phyloP scores from a whole-genome alignment of 768 basidiomycete genomes.

The Leccinellum albellum region DNA sequence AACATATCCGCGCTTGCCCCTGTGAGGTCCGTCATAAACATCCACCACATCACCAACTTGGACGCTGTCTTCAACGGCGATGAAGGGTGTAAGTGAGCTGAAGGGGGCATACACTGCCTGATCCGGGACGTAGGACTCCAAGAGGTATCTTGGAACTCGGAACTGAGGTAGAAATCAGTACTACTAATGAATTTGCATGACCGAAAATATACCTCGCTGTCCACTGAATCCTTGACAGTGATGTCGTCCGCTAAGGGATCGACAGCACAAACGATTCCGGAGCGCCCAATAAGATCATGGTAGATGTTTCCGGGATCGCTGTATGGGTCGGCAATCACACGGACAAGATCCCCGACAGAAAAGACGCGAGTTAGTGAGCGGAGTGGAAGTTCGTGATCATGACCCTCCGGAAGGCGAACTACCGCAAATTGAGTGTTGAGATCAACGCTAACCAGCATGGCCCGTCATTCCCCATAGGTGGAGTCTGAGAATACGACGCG shows the following conservation, averaged over 20 bases:
- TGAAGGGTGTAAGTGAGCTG: background rate
- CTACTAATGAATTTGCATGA: background rate
- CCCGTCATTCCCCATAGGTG: background rate
- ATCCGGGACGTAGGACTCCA: background rate
- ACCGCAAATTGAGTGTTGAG: background rate
- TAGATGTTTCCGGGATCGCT: background rate
- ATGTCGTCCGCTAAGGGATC: background rate
- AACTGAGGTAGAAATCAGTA: background rate
- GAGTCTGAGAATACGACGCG: background rate
- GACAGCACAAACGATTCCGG: background rate
- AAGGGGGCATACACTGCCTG: background rate
- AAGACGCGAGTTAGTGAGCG: background rate
- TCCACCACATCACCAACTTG: background rate
- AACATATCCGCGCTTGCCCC: background rate
- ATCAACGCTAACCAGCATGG: background rate
- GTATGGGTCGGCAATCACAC: background rate
- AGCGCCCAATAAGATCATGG: background rate
- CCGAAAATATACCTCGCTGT: background rate
- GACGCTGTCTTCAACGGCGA: background rate
- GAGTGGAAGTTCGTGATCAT: background rate
- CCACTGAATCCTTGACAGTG: background rate
- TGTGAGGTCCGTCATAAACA: background rate
- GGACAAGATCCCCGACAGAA: background rate
- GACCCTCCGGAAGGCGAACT: background rate
- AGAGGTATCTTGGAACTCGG: background rate